Evolutionary conservation across 352 stramenopile genomes (phyloP).

Genomic region (Hyaloperonospora arabidopsidis): DNA sequence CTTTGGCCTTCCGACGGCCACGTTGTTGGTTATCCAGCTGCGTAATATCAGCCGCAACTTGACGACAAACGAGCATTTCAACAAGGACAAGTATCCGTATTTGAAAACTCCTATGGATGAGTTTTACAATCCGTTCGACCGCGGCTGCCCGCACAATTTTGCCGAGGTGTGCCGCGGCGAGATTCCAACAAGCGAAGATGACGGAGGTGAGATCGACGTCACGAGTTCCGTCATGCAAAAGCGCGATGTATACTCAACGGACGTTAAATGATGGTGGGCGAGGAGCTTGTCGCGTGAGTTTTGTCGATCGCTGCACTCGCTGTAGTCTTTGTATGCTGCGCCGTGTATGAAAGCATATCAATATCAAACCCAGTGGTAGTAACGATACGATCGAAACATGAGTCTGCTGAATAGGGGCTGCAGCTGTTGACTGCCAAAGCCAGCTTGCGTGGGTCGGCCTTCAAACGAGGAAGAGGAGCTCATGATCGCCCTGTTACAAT

Average conservation of each 20-base stretch:
- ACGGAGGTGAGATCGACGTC: conserved; percentile 9
- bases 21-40: conserved; percentile 56
- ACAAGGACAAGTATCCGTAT: conserved; percentile 85
- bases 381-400: too few species aligned
- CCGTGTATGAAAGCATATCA: too few species aligned
- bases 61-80: conserved; percentile 85
- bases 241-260: conserved; percentile 6
- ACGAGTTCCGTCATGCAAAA: conserved; percentile 19
- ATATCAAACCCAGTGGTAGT: too few species aligned
- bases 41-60: conserved; percentile 67
- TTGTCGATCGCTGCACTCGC: conserved; percentile 8
- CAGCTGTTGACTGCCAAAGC: too few species aligned
- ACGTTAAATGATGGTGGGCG: conserved; percentile 5
- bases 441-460: too few species aligned
- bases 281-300: conserved; percentile 4
- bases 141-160: conserved; percentile 51
- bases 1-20: conserved; percentile 59
- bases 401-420: too few species aligned
- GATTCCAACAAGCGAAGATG: conserved; percentile 12
- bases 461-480: too few species aligned
- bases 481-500: too few species aligned
- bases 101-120: conserved; percentile 70
- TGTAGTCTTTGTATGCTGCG: neutral
- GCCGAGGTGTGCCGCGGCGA: conserved; percentile 37
- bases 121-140: conserved; percentile 77